Base-by-base conservation (phyloP, 2,329 filamentous ascomycete genomes). In the Malbranchea cinnamomea region DNA sequence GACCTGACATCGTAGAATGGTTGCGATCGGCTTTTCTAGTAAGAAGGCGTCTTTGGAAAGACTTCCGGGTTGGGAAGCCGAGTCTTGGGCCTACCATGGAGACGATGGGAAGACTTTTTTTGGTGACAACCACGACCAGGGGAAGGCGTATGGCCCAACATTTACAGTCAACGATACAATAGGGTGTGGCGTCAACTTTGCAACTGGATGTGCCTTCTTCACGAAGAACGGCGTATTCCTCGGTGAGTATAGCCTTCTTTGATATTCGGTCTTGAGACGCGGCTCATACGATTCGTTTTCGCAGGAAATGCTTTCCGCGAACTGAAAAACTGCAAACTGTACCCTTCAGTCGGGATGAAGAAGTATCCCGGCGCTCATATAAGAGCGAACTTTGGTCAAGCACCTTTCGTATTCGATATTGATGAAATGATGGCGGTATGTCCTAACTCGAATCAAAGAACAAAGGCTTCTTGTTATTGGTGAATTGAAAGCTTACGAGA, bases 351-450 rank as follows among this genome's bases (percentile, higher is more conserved):
- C 12, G 72, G 72, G n/a, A 69, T 77, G 64, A 76, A 75, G 54
- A 73, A 71, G 33, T 49, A 61, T 41, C 62, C 65, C 1, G 62
- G 63, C 28, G 68, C 74, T 33, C 67, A 69, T 37, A 44, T 77
- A 13, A 60, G 57, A 24, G 65, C 63, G 19, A 77, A 77, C 46
- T 75, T 77, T 48, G 72, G 72, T 19, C 68, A 71, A 52, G 69
- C 67, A 31, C 78, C 79, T 3, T 95, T 95, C 52, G 67, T 82
- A 25, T 98, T 78, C 56, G 81, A 94, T 50, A 95, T 98, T 42
- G 82, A 94, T 53, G 69, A 71, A 36, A 71, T 89, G 65, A 77
- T 93, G 60, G 68, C 68, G 62, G 80, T 80, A 65, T 45, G 68
- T 57, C 15, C 8, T 6, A 13, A 17, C 16, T 23, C n/a, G n/a